phyloP scores from a whole-genome alignment of 1,284 basidiomycete species.

The Ceratobasidium papillatum region DNA sequence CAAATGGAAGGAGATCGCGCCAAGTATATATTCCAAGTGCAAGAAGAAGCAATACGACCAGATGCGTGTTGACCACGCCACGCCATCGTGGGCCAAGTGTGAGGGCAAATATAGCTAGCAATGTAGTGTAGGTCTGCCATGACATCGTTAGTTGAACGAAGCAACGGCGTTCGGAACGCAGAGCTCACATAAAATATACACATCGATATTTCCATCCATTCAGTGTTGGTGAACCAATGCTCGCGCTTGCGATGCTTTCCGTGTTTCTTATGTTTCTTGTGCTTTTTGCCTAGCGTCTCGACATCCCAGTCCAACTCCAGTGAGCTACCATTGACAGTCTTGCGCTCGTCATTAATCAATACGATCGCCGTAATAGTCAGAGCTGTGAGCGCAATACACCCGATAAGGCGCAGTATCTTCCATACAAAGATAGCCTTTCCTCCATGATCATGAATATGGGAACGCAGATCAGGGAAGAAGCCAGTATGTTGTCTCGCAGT shows the following conservation, averaged over 20 bases:
- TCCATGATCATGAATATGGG: slow-evolving; percentile 30
- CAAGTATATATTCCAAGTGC: slow-evolving; percentile 41
- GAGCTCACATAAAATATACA: slow-evolving; percentile 41
- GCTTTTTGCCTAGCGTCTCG: slow-evolving; percentile 14
- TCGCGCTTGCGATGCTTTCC: slow-evolving; percentile 32
- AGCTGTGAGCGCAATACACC: slow-evolving; percentile 17
- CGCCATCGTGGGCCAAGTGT: slow-evolving; percentile 4
- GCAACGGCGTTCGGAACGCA: background rate
- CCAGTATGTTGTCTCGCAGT: slow-evolving; percentile 26
- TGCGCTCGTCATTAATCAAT: slow-evolving; percentile 10
- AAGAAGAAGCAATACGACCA: slow-evolving; percentile 41
- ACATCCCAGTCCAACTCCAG: background rate
- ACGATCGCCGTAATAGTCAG: slow-evolving; percentile 37
- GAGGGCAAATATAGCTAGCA: slow-evolving; percentile 41
- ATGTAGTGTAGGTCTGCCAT: slow-evolving; percentile 28
- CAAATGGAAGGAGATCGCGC: slow-evolving; percentile 44
- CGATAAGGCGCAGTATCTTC: slow-evolving; percentile 30
- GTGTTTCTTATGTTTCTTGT: slow-evolving; percentile 36
- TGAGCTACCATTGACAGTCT: background rate
- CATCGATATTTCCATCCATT: slow-evolving; percentile 44
- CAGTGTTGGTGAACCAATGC: slow-evolving; percentile 38
- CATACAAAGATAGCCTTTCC: slow-evolving; percentile 22
- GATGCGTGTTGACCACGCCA: background rate
- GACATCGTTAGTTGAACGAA: background rate
- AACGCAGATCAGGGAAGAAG: slow-evolving; percentile 39